Evolutionary conservation across 352 stramenopile species (phyloP), one percentile per base, ranked within the genome.

Genomic region (Blastocystis sp.): DNA sequence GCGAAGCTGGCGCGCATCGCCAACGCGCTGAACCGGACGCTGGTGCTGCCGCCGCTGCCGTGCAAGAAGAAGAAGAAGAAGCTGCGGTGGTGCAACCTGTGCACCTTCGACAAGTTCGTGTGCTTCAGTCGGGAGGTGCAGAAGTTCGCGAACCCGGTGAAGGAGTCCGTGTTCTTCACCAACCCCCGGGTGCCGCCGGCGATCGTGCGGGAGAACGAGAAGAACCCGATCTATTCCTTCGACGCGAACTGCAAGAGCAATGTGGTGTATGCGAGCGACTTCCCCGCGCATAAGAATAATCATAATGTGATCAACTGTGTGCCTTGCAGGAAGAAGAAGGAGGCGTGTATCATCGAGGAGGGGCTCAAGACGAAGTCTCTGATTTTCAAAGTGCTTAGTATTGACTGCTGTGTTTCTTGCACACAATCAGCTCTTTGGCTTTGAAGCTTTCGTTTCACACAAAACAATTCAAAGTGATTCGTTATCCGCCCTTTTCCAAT

Each of bases 401-500:
- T 34, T 34, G 28, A 34, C 28, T 34, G 28, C 28, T 34, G 28
- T 34, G 28, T 34, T 34, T 34, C 28, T 34, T 34, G 28, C 28
- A 34, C 28, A 34, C 28, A 42, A 34, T 81, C 71, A 21, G 64
- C 71, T 21, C 21, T n/a, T 42, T 81, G 48, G 3, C 21, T 17
- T 81, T 81, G 1, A 21, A 45, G 3, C 48, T 11, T 81, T 81
- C 66, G 42, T 64, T 63, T 40, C 17, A 81, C 28, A 65, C 64
- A 77, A 19, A 77, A 59, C 11, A 57, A 43, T 54, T 54, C n/a
- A 69, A 40, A 2, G 24, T 17, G 1, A 34, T 69, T 42, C 62
- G 3, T 69, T 11, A 3, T 69, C 10, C 17, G 11, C 19, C 10
- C 28, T 69, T 40, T 40, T 74, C 64, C 21, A 74, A 52, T 54